phyloP scores from a whole-genome alignment of 1,284 basidiomycete genomes.

The Tilletiopsis washingtonensis region DNA sequence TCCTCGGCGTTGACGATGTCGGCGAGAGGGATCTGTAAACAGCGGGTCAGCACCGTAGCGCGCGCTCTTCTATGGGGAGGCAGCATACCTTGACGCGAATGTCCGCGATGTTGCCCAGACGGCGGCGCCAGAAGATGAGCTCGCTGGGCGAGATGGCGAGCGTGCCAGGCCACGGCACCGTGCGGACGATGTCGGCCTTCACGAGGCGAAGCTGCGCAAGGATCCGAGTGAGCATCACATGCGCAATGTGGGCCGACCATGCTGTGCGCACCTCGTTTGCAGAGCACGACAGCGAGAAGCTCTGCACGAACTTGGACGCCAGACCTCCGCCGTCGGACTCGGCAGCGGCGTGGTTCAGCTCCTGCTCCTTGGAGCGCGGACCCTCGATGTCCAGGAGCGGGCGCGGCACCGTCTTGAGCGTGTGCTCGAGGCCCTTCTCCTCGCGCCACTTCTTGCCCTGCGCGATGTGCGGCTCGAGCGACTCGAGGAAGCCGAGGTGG shows the following conservation, averaged over 20 bases:
- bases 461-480: neutral
- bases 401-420: constrained; percentile 1
- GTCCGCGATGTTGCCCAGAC: constrained; percentile 12
- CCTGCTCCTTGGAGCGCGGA: neutral
- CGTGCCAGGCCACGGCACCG: constrained; percentile 28
- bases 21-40: constrained; percentile 18
- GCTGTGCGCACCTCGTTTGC: constrained; percentile 15
- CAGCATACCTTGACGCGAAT: constrained; percentile 23
- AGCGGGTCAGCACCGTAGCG: too few relatives aligned
- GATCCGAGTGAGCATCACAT: too few relatives aligned
- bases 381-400: constrained; percentile 17
- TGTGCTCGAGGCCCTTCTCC: neutral
- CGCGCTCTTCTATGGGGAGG: too few relatives aligned
- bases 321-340: neutral
- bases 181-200: constrained; percentile 30
- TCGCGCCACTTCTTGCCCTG: neutral
- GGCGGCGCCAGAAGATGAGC: constrained; percentile 27
- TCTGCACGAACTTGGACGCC: neutral
- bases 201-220: too few relatives aligned
- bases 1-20: constrained; percentile 26
- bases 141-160: constrained; percentile 32
- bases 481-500: neutral
- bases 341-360: neutral
- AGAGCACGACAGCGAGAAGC: neutral
- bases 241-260: too few relatives aligned